These are phyloP conservation scores for Globisporangium cederbergense DNA, from an alignment of 352 stramenopile species.

Conservation along the genomic window DNA sequence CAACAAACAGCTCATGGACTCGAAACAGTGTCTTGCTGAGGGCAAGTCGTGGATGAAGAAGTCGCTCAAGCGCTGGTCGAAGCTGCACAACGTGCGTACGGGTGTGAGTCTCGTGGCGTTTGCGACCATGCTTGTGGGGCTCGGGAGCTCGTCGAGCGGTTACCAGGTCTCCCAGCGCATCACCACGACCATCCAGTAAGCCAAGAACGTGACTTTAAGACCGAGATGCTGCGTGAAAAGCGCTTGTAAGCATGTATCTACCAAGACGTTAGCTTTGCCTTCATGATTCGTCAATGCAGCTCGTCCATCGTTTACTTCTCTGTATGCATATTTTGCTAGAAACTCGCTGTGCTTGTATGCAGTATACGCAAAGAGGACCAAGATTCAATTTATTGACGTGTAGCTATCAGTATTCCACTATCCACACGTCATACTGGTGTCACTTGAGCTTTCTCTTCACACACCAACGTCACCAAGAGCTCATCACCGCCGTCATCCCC, in stretches of 20 bases:
- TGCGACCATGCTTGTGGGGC: constrained; percentile 52
- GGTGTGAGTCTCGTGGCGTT: constrained; percentile 51
- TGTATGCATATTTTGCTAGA: neutral
- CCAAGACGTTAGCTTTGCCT: neutral
- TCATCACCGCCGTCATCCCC: neutral
- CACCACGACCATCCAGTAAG: too few species aligned
- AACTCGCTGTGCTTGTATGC: neutral
- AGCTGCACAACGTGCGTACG: constrained; percentile 53
- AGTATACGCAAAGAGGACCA: neutral
- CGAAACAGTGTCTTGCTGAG: constrained; percentile 30
- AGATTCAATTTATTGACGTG: neutral
- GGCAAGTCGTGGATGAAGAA: constrained; percentile 45
- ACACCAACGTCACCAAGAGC: neutral
- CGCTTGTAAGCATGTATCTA: too few species aligned
- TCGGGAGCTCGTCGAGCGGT: constrained; percentile 20
- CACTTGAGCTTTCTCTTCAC: neutral
- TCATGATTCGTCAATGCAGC: neutral
- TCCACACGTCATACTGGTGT: neutral
- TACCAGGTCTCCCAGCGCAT: neutral
- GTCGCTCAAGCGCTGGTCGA: constrained; percentile 51
- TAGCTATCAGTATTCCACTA: neutral
- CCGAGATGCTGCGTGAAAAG: too few species aligned
- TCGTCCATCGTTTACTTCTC: neutral
- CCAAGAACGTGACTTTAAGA: too few species aligned
- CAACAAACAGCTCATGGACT: constrained; percentile 59